These are phyloP conservation scores for Plasmodiophora brassicae DNA, from an alignment of 208 protist species.

Conservation along the genomic window DNA sequence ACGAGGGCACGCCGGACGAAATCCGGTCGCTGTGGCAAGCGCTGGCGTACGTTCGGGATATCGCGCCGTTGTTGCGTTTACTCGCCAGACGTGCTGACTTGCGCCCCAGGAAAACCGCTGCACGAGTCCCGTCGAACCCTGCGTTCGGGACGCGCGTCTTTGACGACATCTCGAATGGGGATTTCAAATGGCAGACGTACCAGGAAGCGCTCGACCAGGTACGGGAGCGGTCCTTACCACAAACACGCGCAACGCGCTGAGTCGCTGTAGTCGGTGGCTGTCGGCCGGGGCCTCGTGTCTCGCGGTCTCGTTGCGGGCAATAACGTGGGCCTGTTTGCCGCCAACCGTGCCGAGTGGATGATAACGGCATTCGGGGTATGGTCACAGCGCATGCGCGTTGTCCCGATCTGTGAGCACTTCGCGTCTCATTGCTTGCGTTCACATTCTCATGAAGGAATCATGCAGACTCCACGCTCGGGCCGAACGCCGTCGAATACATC, in stretches of 20 bases:
- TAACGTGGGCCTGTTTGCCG: neutral
- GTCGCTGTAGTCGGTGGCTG: neutral
- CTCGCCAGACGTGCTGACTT: neutral
- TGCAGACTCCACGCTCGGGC: conserved; percentile 1
- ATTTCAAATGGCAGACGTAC: conserved; percentile 14
- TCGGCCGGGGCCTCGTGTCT: neutral
- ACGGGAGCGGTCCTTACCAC: neutral
- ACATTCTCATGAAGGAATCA: neutral
- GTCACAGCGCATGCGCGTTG: neutral
- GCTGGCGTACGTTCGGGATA: neutral
- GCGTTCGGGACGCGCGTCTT: neutral
- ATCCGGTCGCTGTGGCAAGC: neutral
- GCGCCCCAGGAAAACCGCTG: neutral
- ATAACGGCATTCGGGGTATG: neutral
- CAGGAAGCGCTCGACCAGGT: neutral
- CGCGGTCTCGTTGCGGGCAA: neutral
- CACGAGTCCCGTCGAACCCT: neutral
- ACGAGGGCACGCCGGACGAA: neutral
- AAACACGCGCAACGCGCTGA: no score
- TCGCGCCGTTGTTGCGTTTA: neutral
- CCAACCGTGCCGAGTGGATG: conserved; percentile 29
- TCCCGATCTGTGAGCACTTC: neutral
- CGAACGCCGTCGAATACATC: conserved; percentile 33
- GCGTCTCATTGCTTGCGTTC: neutral
- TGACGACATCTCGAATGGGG: neutral